These are phyloP conservation scores for Discostella stelligeroides DNA, from an alignment of 108 stramenopile genomes.

Conservation along the genomic window DNA sequence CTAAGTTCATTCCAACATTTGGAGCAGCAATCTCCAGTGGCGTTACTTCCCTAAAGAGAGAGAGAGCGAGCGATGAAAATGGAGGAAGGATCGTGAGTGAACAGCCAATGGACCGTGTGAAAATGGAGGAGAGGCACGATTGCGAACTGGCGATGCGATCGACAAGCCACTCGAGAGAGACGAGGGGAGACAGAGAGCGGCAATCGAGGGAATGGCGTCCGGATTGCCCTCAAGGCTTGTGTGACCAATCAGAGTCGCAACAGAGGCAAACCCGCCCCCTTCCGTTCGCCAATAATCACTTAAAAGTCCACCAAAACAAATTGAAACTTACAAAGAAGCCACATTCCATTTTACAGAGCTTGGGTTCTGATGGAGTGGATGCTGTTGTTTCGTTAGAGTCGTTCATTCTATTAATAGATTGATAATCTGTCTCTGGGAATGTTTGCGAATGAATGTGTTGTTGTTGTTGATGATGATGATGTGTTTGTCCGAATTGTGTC, in stretches of 20 bases:
- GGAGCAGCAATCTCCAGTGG: slow-evolving; percentile 87
- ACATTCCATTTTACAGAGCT: slow-evolving; percentile 84
- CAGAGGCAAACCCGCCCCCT: slow-evolving; percentile 1
- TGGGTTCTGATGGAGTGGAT: slow-evolving; percentile 65
- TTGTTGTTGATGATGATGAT: too few species aligned
- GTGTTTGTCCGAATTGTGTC: too few species aligned
- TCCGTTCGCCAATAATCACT: too few species aligned
- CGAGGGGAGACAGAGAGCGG: not conserved
- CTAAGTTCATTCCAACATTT: slow-evolving; percentile 78
- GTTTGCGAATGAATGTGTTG: not conserved
- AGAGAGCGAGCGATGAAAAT: not conserved
- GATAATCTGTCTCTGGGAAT: too few species aligned
- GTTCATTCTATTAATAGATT: slow-evolving; percentile 61
- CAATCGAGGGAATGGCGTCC: too few species aligned
- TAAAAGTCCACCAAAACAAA: not conserved
- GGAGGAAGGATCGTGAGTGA: too few species aligned
- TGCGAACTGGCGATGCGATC: not conserved
- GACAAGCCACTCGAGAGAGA: not conserved
- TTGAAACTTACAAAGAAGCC: slow-evolving; percentile 85
- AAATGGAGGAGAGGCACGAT: too few species aligned
- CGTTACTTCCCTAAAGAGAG: slow-evolving; percentile 72
- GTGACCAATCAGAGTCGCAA: not conserved
- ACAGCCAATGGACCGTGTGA: too few species aligned
- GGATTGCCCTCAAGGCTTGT: not conserved
- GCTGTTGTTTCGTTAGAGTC: slow-evolving; percentile 79